Base-by-base conservation (phyloP, 2,329 filamentous ascomycete genomes). In the Penicillium decumbens region DNA sequence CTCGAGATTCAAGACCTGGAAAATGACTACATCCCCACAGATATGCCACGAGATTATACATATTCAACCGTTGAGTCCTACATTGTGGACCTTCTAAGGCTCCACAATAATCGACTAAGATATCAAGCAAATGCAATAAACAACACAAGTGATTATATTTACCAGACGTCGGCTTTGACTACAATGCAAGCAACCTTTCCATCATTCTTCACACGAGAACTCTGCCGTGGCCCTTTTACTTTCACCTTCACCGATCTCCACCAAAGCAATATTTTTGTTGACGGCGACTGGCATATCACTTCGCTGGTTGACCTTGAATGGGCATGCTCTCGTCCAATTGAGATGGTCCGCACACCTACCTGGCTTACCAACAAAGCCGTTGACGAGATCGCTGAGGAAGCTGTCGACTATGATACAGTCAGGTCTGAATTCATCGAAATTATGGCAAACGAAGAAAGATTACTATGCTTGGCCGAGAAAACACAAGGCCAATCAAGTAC, bases 241-340 rank as follows among this genome's bases (percentile, higher is more conserved):
- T 57, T 65, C 43, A 59, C 35, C 3, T 56, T 75, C 7, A 74
- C 70, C n/a, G 72, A 75, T 54, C 52, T 76, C 4, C 66, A 75
- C 45, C 60, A 62, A 47, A 71, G 67, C 45, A 65, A 65, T 43
- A 62, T 65, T 10, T 53, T 61, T 28, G 60, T 64, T 23, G 54
- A 63, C 46, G 33, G 56, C 6, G 32, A 59, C 4, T 65, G 61
- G 63, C 47, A 61, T 32, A 57, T 64, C 20, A 60, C 41, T 2
- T 62, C 39, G 12, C 25, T 62, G 15, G 53, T 64, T 24, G 58
- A 63, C 38, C 52, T 64, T 6, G 62, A 64, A 41, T 64, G 54
- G 60, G 49, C 54, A 18, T 59, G 56, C n/a, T 45, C 53, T 13
- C 55, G 53, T 3, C 61, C 63, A 7, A 42, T 55, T 6, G 59